Evolutionary conservation across 2,329 filamentous ascomycete genomes (phyloP).

Genomic region (Fusarium sp.): DNA sequence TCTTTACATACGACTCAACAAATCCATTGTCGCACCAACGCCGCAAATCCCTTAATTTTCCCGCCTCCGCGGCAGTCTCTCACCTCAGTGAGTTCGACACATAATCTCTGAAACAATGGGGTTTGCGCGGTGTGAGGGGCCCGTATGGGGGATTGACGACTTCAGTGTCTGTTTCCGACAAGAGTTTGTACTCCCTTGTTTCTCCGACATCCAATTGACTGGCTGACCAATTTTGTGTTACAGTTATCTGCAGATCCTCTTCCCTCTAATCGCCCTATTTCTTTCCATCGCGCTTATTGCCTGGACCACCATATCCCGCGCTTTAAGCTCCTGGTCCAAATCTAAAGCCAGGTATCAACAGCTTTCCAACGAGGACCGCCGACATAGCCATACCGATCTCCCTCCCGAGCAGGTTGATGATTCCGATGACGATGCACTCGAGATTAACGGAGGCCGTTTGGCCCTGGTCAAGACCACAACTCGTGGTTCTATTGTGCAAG

Average conservation of each 20-base stretch:
- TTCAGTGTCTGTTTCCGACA: slow-evolving; percentile 72
- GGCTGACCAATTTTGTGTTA: slow-evolving; percentile 22
- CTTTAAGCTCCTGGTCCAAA: slow-evolving; percentile 60
- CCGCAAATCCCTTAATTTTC: slow-evolving; percentile 14
- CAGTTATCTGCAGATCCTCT: slow-evolving; percentile 71
- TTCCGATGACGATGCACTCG: slow-evolving; percentile 69
- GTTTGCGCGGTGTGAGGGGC: slow-evolving; percentile 67
- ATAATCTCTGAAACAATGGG: slow-evolving; percentile 53
- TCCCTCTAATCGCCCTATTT: slow-evolving; percentile 78
- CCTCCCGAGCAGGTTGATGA: slow-evolving; percentile 59
- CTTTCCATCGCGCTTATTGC: slow-evolving; percentile 77
- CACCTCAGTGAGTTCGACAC: slow-evolving; percentile 35
- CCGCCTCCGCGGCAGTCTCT: slow-evolving; percentile 23
- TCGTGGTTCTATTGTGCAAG: slow-evolving; percentile 73
- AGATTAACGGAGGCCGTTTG: slow-evolving; percentile 68
- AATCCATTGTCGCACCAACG: slow-evolving; percentile 16
- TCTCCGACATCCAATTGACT: slow-evolving; percentile 11
- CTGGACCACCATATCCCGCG: slow-evolving; percentile 66
- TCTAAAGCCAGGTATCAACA: slow-evolving; percentile 66
- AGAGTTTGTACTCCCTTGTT: slow-evolving; percentile 67
- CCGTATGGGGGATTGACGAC: slow-evolving; percentile 73
- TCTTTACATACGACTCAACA: slow-evolving; percentile 6
- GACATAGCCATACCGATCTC: slow-evolving; percentile 63
- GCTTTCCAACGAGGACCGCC: slow-evolving; percentile 59
- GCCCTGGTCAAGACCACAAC: slow-evolving; percentile 70